Percentiles rank a stretch among this genome's conserved stretches.
These are phyloP conservation scores for Amanita rimosa DNA, from an alignment of 768 basidiomycete genomes.

Conservation along the genomic window DNA sequence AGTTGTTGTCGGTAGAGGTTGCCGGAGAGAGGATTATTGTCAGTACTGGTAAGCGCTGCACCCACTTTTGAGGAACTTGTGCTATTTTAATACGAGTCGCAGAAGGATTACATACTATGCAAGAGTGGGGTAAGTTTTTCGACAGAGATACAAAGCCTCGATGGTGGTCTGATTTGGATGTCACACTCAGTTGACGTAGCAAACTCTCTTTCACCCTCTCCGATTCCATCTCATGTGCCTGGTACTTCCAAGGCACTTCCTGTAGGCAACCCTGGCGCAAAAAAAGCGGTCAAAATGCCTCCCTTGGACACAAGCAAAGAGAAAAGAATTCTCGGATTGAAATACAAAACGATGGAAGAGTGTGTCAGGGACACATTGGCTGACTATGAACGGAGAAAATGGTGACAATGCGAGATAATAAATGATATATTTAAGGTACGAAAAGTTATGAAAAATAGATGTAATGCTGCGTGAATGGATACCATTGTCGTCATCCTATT, in stretches of 20 bases:
- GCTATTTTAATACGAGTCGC: not conserved
- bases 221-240: slow-evolving; percentile 9
- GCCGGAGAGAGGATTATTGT: slow-evolving; percentile 44
- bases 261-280: slow-evolving; percentile 2
- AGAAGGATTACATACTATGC: slow-evolving; percentile 18
- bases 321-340: not conserved
- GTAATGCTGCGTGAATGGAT: no score
- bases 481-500: no score
- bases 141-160: not conserved
- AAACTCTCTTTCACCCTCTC: slow-evolving; percentile 15
- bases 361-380: no score
- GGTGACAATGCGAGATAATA: no score
- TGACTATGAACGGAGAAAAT: no score
- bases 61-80: not conserved
- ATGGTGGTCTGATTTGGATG: not conserved
- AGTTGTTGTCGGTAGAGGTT: slow-evolving; percentile 24
- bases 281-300: not conserved
- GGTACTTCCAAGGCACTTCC: slow-evolving; percentile 16
- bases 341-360: slow-evolving; percentile 10
- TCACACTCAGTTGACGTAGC: slow-evolving; percentile 21
- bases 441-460: no score
- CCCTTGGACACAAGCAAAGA: not conserved
- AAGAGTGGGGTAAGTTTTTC: slow-evolving; percentile 24
- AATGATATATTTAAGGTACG: no score
- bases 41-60: slow-evolving; percentile 8